Conservation (phyloP, 208 protist genomes). For the Porcisia deanei region DNA sequence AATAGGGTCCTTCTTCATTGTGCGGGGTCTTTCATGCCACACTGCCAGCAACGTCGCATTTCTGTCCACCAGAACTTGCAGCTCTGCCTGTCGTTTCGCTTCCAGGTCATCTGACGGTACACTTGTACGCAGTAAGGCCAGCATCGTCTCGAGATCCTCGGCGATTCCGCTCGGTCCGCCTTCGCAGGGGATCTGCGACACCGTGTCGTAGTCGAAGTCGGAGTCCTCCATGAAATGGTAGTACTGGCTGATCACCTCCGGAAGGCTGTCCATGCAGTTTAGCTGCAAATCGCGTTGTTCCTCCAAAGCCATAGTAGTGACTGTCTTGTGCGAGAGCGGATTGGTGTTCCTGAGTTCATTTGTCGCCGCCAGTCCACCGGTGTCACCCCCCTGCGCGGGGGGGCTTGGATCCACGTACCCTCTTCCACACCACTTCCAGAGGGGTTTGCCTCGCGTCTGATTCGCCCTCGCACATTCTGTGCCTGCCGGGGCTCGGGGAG, state of each 20-base stretch:
- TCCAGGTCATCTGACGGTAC: not conserved
- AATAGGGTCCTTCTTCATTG: not conserved
- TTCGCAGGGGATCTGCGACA: constrained; percentile 10
- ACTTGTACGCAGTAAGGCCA: not conserved
- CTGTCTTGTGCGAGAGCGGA: not conserved
- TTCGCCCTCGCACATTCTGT: not conserved
- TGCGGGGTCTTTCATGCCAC: not conserved
- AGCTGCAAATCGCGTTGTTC: not conserved
- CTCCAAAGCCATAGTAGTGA: not conserved
- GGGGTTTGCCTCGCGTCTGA: not conserved
- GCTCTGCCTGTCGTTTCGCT: not conserved
- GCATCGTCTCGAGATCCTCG: constrained; percentile 7
- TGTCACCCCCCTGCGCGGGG: not conserved
- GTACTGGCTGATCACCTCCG: constrained; percentile 11
- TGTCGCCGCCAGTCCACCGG: not conserved
- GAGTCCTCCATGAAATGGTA: constrained; percentile 8
- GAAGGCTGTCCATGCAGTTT: constrained; percentile 28
- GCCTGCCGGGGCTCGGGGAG: not conserved
- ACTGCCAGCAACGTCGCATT: constrained; percentile 3
- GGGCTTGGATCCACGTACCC: not conserved
- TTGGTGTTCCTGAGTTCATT: not conserved
- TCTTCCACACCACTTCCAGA: not conserved
- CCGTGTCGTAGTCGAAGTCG: constrained; percentile 7
- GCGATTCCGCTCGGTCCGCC: not conserved
- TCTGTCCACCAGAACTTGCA: not conserved